Evolutionary conservation across 1,284 basidiomycete genomes (phyloP).

Genomic region (Apiotrichum laibachii): DNA sequence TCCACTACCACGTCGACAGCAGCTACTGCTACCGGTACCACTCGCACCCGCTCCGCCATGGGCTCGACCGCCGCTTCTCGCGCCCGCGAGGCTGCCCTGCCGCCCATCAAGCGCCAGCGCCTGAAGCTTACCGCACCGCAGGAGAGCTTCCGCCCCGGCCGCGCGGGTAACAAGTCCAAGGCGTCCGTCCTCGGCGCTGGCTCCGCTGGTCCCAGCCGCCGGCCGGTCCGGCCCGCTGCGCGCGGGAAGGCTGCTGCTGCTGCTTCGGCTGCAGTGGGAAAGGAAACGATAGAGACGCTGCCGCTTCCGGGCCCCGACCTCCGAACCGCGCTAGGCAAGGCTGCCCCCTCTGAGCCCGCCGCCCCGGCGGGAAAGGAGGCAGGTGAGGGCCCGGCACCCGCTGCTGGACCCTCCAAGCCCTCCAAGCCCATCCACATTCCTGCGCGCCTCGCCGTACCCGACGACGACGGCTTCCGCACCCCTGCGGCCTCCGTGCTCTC

Average conservation of each 20-base stretch:
- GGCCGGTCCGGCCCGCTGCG: not conserved
- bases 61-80: constrained; percentile 21
- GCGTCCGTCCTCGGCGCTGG: constrained; percentile 7
- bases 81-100: constrained; percentile 25
- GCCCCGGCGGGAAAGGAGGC: not conserved
- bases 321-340: not conserved
- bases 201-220: not conserved
- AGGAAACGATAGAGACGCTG: constrained; percentile 10
- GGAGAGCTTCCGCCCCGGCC: constrained; percentile 39
- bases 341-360: not conserved
- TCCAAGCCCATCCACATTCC: constrained; percentile 7
- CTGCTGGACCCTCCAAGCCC: not conserved
- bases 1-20: not conserved
- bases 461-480: constrained; percentile 2
- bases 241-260: not conserved
- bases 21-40: not conserved
- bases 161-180: constrained; percentile 15
- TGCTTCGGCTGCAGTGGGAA: too few relatives aligned
- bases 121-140: constrained; percentile 41
- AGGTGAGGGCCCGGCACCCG: not conserved
- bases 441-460: too few relatives aligned
- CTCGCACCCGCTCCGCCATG: constrained; percentile 5
- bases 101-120: constrained; percentile 36
- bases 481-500: constrained; percentile 2
- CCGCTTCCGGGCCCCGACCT: constrained; percentile 15